A percentile compares a stretch with the other conserved stretches of the same genome.
These are phyloP conservation scores for Raphanus hybrid DNA, from an alignment of 441 rosid species.

Conservation along the genomic window DNA sequence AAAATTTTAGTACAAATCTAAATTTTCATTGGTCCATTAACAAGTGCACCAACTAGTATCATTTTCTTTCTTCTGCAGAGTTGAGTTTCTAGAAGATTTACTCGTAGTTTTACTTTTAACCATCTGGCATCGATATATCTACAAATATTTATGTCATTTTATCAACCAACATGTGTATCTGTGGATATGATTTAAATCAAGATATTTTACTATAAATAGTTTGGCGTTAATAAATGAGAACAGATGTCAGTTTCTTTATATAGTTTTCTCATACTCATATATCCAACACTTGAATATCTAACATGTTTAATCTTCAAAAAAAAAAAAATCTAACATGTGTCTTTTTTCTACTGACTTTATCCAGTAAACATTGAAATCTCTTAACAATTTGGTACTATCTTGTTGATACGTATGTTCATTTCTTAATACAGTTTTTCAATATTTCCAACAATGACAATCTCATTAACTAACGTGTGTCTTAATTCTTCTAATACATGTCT, in stretches of 20 bases:
- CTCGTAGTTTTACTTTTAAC: background rate
- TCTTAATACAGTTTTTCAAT: too few species aligned
- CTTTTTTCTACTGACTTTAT: background rate
- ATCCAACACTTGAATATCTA: too few species aligned
- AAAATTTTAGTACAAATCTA: background rate
- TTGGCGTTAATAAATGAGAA: too few species aligned
- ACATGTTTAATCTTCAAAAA: background rate
- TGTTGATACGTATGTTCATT: background rate
- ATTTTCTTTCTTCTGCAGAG: background rate
- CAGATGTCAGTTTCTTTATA: too few species aligned
- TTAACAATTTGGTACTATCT: too few species aligned
- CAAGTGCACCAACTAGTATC: background rate
- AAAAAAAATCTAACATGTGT: background rate
- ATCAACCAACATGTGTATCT: too few species aligned
- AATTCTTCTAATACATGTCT: background rate
- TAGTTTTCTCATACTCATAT: too few species aligned
- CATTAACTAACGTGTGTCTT: background rate
- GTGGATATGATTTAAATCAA: too few species aligned
- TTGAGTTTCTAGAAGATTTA: background rate
- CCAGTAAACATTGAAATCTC: background rate
- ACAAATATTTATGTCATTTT: background rate
- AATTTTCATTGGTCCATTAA: background rate
- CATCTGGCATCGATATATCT: slow-evolving; percentile 9
- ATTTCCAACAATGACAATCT: background rate
- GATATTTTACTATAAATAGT: too few species aligned